Base-by-base conservation (phyloP, 345 rosid species). In the Erucastrum elatum region DNA sequence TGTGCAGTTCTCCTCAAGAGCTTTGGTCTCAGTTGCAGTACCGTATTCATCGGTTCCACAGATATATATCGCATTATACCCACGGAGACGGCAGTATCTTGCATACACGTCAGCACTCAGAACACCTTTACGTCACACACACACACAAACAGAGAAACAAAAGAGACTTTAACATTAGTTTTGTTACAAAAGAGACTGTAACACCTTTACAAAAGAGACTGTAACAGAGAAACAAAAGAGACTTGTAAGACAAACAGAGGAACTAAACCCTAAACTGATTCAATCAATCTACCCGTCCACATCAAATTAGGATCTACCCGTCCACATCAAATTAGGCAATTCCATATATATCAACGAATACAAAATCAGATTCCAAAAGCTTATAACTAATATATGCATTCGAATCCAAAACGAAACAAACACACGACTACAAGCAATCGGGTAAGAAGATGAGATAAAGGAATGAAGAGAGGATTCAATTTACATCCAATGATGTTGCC, bases 41-140 rank as follows among this genome's bases (percentile, higher is more conserved):
- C 98, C 98, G 9, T 94, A 94, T 84, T 94, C 98, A 78, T 94
- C 98, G 0, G 97, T 92, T 30, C 98, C 98, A 7, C 98, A 94
- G 1, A 94, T 85, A 64, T 92, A 94, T 7, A 92, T 83, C 0
- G 87, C 83, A 68, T 94, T 94, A 82, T 92, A 94, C 65, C 90
- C 97, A 73, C 98, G 84, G 12, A 87, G 87, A 29, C 98, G 98
- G 80, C 98, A 94, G 66, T 85, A 94, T 15, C 98, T 86, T 12
- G 98, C 98, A 60, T 87, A 94, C 26, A 90, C 98, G 61, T 94
- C 98, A 31, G 97, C 97, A 76, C 98, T 94, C 81, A 94, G 62
- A 27, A 94, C 98, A 75, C 82, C 98, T 94, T 73, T 26, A 64
- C 0, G 10, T 7, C 9, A 66, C 2, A 75, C 41, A 63, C 3